phyloP scores from a whole-genome alignment of 352 stramenopile species.

The Phytopythium cucurbitacearum region DNA sequence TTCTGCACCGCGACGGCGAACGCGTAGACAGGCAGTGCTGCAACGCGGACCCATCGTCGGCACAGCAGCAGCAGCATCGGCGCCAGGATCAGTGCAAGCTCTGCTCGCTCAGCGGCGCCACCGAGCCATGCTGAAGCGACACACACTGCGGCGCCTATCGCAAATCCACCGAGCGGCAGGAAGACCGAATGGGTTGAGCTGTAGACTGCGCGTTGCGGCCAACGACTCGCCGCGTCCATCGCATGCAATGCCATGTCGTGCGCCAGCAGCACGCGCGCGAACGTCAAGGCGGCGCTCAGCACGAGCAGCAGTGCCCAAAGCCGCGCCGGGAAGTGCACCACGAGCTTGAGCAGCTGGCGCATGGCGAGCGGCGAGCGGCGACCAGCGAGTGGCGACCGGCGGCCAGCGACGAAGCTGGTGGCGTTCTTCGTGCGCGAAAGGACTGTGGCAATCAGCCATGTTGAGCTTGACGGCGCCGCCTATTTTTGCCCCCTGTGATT shows the following conservation, averaged over 20 bases:
- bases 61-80: constrained; percentile 51
- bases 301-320: constrained; percentile 42
- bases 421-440: background rate
- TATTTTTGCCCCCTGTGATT: background rate
- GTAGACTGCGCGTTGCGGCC: constrained; percentile 5
- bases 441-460: too few species aligned
- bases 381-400: background rate
- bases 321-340: constrained; percentile 59
- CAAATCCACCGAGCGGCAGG: constrained; percentile 35
- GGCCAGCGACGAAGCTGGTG: background rate
- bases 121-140: background rate
- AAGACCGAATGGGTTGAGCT: constrained; percentile 14
- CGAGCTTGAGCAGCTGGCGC: constrained; percentile 47
- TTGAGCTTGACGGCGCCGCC: background rate
- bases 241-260: constrained; percentile 29
- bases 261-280: constrained; percentile 59
- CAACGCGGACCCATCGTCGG: constrained; percentile 41
- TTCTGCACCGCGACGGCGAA: constrained; percentile 31
- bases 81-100: constrained; percentile 55
- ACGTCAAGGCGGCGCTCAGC: constrained; percentile 60
- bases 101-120: background rate
- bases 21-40: constrained; percentile 67
- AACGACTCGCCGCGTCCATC: constrained; percentile 30
- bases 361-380: constrained; percentile 2
- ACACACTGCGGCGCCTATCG: constrained; percentile 4